phyloP scores from a whole-genome alignment of 2,329 filamentous ascomycete genomes.

The Aureobasidium sp. region DNA sequence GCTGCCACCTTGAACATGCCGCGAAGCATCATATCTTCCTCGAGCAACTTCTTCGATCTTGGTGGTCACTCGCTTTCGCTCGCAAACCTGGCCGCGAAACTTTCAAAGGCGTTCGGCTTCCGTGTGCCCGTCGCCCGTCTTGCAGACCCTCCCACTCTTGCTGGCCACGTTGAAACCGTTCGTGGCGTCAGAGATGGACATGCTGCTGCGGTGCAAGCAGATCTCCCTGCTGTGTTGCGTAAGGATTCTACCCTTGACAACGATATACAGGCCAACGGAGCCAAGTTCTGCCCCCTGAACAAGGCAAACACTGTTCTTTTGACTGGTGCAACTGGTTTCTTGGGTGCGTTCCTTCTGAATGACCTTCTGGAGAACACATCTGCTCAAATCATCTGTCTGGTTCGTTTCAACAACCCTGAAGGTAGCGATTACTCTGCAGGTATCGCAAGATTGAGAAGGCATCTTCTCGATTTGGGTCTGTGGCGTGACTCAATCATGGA shows the following conservation, averaged over 20 bases:
- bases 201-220: conserved; percentile 67
- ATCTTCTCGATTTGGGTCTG: conserved; percentile 68
- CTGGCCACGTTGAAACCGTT: conserved; percentile 67
- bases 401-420: conserved; percentile 63
- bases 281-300: conserved; percentile 52
- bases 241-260: conserved; percentile 61
- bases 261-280: conserved; percentile 54
- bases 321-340: conserved; percentile 69
- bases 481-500: conserved; percentile 74
- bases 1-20: conserved; percentile 62
- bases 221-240: conserved; percentile 62
- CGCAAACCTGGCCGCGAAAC: conserved; percentile 65
- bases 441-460: conserved; percentile 65
- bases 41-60: conserved; percentile 75
- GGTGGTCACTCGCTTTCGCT: conserved; percentile 72
- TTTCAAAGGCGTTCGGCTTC: conserved; percentile 66
- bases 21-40: conserved; percentile 53
- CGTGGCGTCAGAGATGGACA: conserved; percentile 64
- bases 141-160: conserved; percentile 63
- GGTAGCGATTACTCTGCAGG: conserved; percentile 59
- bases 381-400: conserved; percentile 64
- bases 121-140: conserved; percentile 64
- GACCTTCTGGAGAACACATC: conserved; percentile 61
- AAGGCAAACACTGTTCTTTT: conserved; percentile 63
- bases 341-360: conserved; percentile 67